phyloP scores from a whole-genome alignment of 352 stramenopile genomes.

The Globisporangium emineosum region DNA sequence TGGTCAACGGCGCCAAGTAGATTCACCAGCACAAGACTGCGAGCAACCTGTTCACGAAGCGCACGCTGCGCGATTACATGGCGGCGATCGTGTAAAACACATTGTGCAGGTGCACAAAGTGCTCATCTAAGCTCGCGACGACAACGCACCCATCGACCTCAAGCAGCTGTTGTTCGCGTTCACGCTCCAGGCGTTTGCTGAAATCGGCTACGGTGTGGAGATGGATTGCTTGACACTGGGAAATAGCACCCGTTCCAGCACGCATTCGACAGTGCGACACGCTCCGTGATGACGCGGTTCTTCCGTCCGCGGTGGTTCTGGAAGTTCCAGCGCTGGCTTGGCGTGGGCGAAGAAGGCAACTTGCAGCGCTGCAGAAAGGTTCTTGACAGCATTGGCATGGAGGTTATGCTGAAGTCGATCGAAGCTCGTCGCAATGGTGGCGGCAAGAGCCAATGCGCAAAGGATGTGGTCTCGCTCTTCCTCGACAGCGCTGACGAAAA shows the following conservation, averaged over 20 bases:
- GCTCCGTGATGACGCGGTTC: constrained; percentile 27
- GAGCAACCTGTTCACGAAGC: constrained; percentile 51
- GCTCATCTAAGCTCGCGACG: too few relatives aligned
- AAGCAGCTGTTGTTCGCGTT: too few relatives aligned
- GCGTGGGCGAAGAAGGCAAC: constrained; percentile 30
- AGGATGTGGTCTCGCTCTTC: constrained; percentile 24
- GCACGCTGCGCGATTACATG: constrained; percentile 44
- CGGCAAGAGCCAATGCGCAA: background rate
- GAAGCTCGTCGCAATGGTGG: too few relatives aligned
- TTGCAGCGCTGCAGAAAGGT: too few relatives aligned
- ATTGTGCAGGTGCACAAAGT: too few relatives aligned
- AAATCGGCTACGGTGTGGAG: constrained; percentile 53
- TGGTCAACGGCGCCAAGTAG: constrained; percentile 44
- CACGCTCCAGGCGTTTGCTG: constrained; percentile 50
- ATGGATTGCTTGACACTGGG: constrained; percentile 38
- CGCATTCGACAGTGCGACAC: constrained; percentile 43
- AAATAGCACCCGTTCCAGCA: constrained; percentile 49
- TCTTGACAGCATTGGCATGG: too few relatives aligned
- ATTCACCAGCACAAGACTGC: constrained; percentile 50
- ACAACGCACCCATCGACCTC: too few relatives aligned
- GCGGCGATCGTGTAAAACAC: constrained; percentile 31
- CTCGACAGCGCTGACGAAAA: constrained; percentile 15
- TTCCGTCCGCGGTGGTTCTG: constrained; percentile 32
- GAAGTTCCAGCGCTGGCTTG: constrained; percentile 34
- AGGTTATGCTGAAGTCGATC: too few relatives aligned